Evolutionary conservation across 306 rosid genomes (phyloP), one percentile per base, ranked within the genome.

Genomic region (Prinsepia uniflora): DNA sequence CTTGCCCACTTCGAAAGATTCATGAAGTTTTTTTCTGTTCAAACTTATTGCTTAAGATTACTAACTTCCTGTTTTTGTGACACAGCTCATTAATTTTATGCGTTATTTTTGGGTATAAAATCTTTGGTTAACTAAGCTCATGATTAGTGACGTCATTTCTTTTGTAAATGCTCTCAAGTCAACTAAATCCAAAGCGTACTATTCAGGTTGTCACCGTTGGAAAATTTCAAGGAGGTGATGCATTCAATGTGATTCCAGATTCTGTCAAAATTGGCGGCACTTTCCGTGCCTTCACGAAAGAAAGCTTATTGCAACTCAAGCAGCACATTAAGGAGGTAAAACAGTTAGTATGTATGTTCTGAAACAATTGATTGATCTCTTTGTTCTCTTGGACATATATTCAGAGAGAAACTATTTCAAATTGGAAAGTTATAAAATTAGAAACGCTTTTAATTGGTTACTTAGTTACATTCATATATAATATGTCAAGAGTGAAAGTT

Each of bases 181-280:
- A 84, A 50, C 81, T 81, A 49, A 66, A 41, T 55, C 8, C 22
- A 42, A 60, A 20, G 64, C 46, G 34, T 6, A 52, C 9, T 71
- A 11, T 78, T 61, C 81, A 94, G 97, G 97, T 91, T 43, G 86
- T 94, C 72, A 86, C 99, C 0, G 86, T 89, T 10, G 85, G 84
- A n/a, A 89, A 78, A 71, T 85, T 94, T 73, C 82, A 87, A 72
- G 95, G 99, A 76, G 99, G 91, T 73, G 91, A 82, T 50, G 96
- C 97, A 20, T 86, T 91, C 79, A 94, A 94, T 72, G 91, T 94
- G 59, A 94, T 94, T 82, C 97, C 96, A 44, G 97, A 94, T 73
- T 91, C 87, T 68, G 96, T 94, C 67, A 82, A 85, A 18, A 84
- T 94, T 73, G 96, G 96, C 20, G 97, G 97, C 78, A 91, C 97